Base-by-base conservation (phyloP, 2,329 filamentous ascomycete species). In the Thielaviopsis euricoi region DNA sequence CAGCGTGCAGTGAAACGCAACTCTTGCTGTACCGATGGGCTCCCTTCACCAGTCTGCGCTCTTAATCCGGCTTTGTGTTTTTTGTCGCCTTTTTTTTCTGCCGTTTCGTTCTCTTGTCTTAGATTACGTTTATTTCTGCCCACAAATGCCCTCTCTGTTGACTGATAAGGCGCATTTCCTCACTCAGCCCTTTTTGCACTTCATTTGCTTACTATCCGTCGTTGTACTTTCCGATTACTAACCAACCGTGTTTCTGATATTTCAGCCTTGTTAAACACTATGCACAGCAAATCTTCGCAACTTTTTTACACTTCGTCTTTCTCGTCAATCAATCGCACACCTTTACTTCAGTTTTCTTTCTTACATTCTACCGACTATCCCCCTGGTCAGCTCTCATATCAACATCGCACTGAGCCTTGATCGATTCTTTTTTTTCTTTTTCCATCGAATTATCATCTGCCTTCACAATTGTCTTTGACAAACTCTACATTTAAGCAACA, bases 351-450 rank as follows among this genome's bases (percentile, higher is more conserved):
- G 7, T 53, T 33, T 22, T 57, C 37, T 19, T 49, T 48, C 50
- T 50, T 51, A 46, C 53, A 53, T 25, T 40, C 37, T 52, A 59
- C 53, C 37, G 58, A 59, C 12, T 53, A 59, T 49, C 58, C 58
- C 33, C 58, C 58, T 33, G 58, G 53, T 7, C 43, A n/a, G 9
- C 26, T 37, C 40, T 40, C 58, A 52, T 12, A 49, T 23, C 26
- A 52, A 52, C 58, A 59, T 21, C 58, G 53, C 21, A 23, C 43
- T 17, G 53, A 59, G 40, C 58, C 58, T 46, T 59, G 58, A 59
- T 59, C 29, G 40, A 10, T 48, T 48, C 13, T 48, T 33, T 49
- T 25, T 12, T 54, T 6, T 48, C 23, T 10, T n/a, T 25, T 46
- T 46, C 23, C 53, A 37, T 29, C 25, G 19, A 17, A 19, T 26